A percentile compares a stretch with the other conserved stretches of the same genome.
Conservation (phyloP, 768 basidiomycete genomes). For the Lyophyllum decastes region DNA sequence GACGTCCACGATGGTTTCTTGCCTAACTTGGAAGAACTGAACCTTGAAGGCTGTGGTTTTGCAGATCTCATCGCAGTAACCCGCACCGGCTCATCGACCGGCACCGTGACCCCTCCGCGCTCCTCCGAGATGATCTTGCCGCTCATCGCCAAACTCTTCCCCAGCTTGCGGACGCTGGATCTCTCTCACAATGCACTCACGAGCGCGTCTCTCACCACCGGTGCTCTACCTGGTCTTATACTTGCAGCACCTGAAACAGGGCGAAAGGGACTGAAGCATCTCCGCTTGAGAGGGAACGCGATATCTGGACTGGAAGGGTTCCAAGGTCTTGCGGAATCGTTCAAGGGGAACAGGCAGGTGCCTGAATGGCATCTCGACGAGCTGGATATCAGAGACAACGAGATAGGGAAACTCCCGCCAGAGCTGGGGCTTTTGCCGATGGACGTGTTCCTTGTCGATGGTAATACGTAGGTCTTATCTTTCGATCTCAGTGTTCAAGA, state of each 20-base stretch:
- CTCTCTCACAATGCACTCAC: constrained; percentile 76
- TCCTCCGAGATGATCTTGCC: constrained; percentile 57
- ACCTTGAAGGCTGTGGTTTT: constrained; percentile 73
- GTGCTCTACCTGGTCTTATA: constrained; percentile 50
- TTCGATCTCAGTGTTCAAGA: not conserved
- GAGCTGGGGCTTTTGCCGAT: constrained; percentile 75
- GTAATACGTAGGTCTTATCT: constrained; percentile 65
- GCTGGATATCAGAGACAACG: constrained; percentile 81
- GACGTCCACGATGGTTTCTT: constrained; percentile 44
- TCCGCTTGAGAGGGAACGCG: constrained; percentile 70
- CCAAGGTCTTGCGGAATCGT: constrained; percentile 57
- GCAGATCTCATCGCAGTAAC: constrained; percentile 56
- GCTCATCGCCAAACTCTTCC: constrained; percentile 67
- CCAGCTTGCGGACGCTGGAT: constrained; percentile 66
- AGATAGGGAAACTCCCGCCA: constrained; percentile 66
- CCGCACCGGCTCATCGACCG: constrained; percentile 31
- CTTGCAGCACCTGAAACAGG: constrained; percentile 39
- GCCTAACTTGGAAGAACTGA: constrained; percentile 72
- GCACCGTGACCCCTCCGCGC: constrained; percentile 39
- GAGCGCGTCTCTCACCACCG: constrained; percentile 48
- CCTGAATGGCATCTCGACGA: constrained; percentile 80
- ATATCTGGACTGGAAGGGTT: constrained; percentile 66
- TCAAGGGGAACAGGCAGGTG: constrained; percentile 64
- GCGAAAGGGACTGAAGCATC: constrained; percentile 59
- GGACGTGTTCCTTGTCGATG: constrained; percentile 83